Conservation (phyloP, 805 yeast genomes). For the Saturnispora diversa region DNA sequence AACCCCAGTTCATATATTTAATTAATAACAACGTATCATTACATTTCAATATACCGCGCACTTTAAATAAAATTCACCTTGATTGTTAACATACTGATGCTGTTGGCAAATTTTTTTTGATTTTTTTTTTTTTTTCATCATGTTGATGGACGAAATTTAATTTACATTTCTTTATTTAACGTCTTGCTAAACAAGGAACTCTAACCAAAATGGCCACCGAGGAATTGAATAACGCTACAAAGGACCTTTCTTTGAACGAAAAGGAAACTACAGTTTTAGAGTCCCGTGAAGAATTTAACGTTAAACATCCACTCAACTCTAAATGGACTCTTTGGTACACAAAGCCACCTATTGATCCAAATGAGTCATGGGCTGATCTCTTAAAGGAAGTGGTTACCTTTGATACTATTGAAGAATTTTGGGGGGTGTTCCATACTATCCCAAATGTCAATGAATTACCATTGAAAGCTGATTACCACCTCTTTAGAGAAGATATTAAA, state of each 20-base stretch:
- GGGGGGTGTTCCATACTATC: conserved; percentile 94
- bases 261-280: conserved; percentile 45
- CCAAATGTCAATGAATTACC: conserved; percentile 91
- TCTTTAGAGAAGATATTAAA: conserved; percentile 86
- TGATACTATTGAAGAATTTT: conserved; percentile 94
- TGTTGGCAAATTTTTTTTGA: conserved; percentile 1
- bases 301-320: conserved; percentile 82
- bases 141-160: neutral
- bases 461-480: conserved; percentile 85
- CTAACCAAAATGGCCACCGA: conserved; percentile 27
- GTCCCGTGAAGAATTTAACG: conserved; percentile 55
- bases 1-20: too few species aligned
- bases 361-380: conserved; percentile 86
- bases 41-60: too few species aligned
- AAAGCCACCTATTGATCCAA: conserved; percentile 73
- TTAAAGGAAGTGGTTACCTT: conserved; percentile 89
- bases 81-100: too few species aligned
- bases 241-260: conserved; percentile 31
- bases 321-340: conserved; percentile 98
- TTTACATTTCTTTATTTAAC: too few species aligned
- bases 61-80: too few species aligned
- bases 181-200: conserved; percentile 3
- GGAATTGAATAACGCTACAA: conserved; percentile 29
- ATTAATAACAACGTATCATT: too few species aligned
- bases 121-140: conserved; percentile 1